Conservation (phyloP, 2,329 filamentous ascomycete genomes). For the Mycosphaerelloides madeirae region DNA sequence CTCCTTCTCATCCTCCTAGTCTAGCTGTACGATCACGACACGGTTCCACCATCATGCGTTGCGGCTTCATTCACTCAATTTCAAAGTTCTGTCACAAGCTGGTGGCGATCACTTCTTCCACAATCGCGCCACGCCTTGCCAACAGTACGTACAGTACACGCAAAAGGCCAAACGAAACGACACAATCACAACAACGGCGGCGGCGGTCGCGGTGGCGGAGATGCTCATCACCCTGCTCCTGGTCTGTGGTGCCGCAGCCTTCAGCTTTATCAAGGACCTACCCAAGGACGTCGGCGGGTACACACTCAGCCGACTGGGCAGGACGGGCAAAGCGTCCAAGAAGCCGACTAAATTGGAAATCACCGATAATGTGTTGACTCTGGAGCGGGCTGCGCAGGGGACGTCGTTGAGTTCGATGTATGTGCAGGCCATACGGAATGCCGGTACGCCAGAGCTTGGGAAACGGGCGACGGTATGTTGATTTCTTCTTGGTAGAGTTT, state of each 20-base stretch:
- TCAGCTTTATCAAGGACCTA: conserved; percentile 5
- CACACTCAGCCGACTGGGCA: conserved; percentile 18
- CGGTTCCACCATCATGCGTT: no score
- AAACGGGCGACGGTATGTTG: conserved; percentile 5
- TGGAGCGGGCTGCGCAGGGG: conserved; percentile 16
- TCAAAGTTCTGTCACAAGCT: no score
- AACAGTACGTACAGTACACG: no score
- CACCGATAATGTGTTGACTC: conserved; percentile 22
- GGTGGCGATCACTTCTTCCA: no score
- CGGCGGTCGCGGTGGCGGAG: no score
- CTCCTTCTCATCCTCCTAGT: no score
- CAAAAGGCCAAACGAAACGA: no score
- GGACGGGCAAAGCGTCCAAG: conserved; percentile 5
- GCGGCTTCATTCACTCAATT: no score
- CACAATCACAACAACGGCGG: no score
- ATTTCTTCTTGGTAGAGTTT: no score
- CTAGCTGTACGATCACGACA: no score
- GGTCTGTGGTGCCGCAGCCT: conserved; percentile 7
- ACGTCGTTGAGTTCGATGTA: conserved; percentile 25
- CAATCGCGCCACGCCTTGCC: no score
- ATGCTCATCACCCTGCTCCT: conserved; percentile 5
- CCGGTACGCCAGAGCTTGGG: conserved; percentile 13
- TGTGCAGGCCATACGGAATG: conserved; percentile 23
- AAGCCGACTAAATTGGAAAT: conserved; percentile 18
- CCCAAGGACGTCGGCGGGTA: conserved; percentile 13